Percentiles rank a stretch among this genome's conserved stretches.
Conservation (phyloP, 2,329 filamentous ascomycete species). For the Harringtonia lauricola region DNA sequence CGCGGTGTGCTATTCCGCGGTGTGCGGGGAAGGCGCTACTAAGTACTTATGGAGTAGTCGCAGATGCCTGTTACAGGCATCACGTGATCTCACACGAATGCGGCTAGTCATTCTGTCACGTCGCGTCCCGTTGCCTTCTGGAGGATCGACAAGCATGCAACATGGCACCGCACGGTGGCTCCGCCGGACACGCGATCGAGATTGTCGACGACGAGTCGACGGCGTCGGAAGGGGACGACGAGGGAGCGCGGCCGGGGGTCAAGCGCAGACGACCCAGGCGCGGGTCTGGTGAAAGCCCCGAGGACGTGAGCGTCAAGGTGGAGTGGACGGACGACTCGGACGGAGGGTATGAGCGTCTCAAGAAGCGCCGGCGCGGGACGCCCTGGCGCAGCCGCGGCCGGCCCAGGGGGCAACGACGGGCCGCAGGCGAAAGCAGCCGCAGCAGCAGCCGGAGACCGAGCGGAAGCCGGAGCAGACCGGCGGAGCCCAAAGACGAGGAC, state of each 20-base stretch:
- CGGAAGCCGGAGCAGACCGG: neutral
- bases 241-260: neutral
- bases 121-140: no score
- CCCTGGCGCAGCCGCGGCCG: constrained; percentile 1
- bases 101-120: no score
- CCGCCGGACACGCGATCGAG: neutral
- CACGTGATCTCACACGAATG: no score
- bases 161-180: constrained; percentile 7
- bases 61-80: no score
- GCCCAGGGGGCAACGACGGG: constrained; percentile 19
- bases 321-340: constrained; percentile 48
- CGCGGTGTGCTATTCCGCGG: no score
- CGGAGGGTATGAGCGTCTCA: constrained; percentile 51
- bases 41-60: no score
- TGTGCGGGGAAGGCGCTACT: no score
- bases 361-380: constrained; percentile 41
- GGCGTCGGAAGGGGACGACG: neutral
- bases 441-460: constrained; percentile 6
- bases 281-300: no score
- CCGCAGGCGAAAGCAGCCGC: constrained; percentile 25
- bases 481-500: neutral
- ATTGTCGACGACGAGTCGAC: constrained; percentile 6
- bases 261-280: constrained; percentile 3
- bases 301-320: constrained; percentile 29
- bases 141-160: no score